Evolutionary conservation across 208 protist genomes (phyloP).

Genomic region (Zelonia costaricensis): DNA sequence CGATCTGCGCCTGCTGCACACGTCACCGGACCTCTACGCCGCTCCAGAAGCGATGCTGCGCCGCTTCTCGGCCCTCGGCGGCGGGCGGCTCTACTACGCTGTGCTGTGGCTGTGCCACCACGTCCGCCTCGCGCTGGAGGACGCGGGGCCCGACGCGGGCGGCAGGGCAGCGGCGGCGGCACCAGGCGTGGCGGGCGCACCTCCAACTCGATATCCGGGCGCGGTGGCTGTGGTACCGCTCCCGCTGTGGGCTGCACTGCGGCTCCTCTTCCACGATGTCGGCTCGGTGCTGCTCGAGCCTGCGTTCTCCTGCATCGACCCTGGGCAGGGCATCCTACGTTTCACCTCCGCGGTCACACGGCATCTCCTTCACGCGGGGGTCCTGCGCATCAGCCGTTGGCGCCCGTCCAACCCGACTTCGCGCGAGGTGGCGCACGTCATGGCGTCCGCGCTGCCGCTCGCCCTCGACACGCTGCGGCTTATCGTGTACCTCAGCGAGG

Average conservation of each 20-base stretch:
- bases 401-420: slow-evolving; percentile 35
- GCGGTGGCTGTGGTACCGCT: no score
- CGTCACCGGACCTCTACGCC: slow-evolving; percentile 22
- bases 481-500: slow-evolving; percentile 27
- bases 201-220: no score
- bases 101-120: slow-evolving; percentile 34
- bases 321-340: slow-evolving; percentile 38
- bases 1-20: slow-evolving; percentile 38
- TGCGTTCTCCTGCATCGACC: slow-evolving; percentile 46
- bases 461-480: slow-evolving; percentile 32
- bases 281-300: slow-evolving; percentile 45
- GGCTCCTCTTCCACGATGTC: slow-evolving; percentile 42
- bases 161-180: neutral
- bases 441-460: slow-evolving; percentile 29
- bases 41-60: slow-evolving; percentile 11
- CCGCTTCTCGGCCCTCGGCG: slow-evolving; percentile 26
- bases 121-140: slow-evolving; percentile 4
- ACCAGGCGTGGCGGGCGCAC: no score
- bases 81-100: slow-evolving; percentile 50
- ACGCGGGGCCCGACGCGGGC: slow-evolving; percentile 6
- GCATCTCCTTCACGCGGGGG: slow-evolving; percentile 27
- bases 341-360: slow-evolving; percentile 32
- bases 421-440: slow-evolving; percentile 22
- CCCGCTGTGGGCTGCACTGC: slow-evolving; percentile 33
- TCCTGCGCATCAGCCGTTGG: slow-evolving; percentile 40